phyloP scores from a whole-genome alignment of 331 rosid species.

The Quercus phellos region DNA sequence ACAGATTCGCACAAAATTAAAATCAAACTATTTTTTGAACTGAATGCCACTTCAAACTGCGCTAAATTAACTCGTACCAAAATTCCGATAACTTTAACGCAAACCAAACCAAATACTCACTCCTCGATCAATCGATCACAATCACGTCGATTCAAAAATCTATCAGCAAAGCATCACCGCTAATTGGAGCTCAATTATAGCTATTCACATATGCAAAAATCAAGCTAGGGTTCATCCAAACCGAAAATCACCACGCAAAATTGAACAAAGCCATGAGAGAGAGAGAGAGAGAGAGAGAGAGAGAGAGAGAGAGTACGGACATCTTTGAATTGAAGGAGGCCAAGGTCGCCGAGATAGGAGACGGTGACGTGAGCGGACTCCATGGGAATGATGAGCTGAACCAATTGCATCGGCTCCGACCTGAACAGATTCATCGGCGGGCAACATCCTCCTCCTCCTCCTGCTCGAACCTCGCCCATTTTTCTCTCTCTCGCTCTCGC shows the following conservation, averaged over 20 bases:
- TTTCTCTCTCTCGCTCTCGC: not conserved
- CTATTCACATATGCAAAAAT: not conserved
- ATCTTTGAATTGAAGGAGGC: conserved; percentile 94
- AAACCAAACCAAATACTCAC: not conserved
- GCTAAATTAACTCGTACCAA: not conserved
- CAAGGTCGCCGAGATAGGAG: conserved; percentile 90
- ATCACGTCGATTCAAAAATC: not conserved
- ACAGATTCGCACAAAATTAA: not conserved
- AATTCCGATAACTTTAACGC: not conserved
- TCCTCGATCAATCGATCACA: conserved; percentile 1
- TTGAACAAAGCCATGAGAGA: not conserved
- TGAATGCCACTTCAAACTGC: not conserved
- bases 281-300: not conserved
- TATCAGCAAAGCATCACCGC: not conserved
- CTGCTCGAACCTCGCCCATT: conserved; percentile 48
- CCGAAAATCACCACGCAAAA: not conserved
- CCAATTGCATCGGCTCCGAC: conserved; percentile 97
- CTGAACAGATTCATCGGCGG: conserved; percentile 98
- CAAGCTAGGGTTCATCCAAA: conserved; percentile 27
- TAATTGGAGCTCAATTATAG: not conserved
- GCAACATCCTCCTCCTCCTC: conserved; percentile 55
- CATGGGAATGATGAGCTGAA: conserved; percentile 94
- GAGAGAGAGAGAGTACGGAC: conserved; percentile 27
- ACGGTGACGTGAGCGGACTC: conserved; percentile 90
- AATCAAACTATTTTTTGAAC: not conserved